Base-by-base conservation (phyloP, 176 grass and related monocot genomes). In the bread wheat (Triticum aestivum) region DNA sequence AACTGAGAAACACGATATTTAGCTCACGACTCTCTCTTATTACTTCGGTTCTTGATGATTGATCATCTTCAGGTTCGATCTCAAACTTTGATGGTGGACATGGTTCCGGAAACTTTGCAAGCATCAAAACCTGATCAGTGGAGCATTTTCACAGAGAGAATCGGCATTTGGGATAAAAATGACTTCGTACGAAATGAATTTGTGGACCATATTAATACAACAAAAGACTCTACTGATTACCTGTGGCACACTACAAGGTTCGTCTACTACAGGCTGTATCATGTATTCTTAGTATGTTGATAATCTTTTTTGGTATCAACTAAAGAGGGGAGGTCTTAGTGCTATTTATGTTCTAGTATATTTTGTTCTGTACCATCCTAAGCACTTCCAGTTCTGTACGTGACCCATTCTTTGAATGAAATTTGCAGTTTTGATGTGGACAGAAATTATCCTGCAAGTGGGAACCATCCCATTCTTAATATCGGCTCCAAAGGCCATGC, bases 241-340 rank as follows among this genome's bases (percentile, higher is more conserved):
- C 92, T 99, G 76, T 99, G 97, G 94, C 96, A 92, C 61, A 94
- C 90, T 66, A 92, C 97, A 87, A 99, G 97, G 97, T 99, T 47
- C 23, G 73, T 85, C 14, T 83, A 64, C 66, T 86, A 42, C 41
- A 56, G 14, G 3, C 66, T 76, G 11, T 82, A 86, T 77, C 35
- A 18, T 89, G 13, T 87, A 77, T 67, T 12, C 54, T 80, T 68
- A 30, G 59, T 62, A 4, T 17, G 12, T 75, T 15, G 51, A 54
- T 54, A 54, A 54, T 1, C 15, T 54, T 54, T 54, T 54, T 51
- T 52, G 12, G 61, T 86, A 27, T 8, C 11, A 51, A 90, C 15
- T 24, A 47, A 64, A 86, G 12, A 63, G 35, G 29, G 23, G 64
- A 63, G 27, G 27, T 56, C 78, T 82, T 49, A 42, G 4, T 69